Evolutionary conservation across 2,329 filamentous ascomycete genomes (phyloP).

Genomic region (Colletotrichum sp.): DNA sequence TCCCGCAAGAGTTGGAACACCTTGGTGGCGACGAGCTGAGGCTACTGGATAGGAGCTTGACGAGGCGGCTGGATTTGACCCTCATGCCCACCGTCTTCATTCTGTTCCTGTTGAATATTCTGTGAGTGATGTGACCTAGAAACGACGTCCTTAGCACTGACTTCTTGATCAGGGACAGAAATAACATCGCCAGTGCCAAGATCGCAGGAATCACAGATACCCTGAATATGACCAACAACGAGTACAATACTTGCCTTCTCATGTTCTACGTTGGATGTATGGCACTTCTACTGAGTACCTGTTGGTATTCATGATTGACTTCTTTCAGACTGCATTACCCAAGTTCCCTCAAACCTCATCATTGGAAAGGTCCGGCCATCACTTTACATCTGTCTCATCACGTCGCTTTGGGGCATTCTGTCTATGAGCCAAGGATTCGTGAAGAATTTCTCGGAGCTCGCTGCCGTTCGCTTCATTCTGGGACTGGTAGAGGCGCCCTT

Average conservation of each 20-base stretch:
- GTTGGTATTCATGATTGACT: background rate
- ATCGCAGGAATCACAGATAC: slow-evolving; percentile 59
- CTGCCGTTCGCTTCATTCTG: slow-evolving; percentile 48
- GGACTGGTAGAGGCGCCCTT: slow-evolving; percentile 62
- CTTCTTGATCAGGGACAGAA: slow-evolving; percentile 25
- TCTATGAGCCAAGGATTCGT: slow-evolving; percentile 4
- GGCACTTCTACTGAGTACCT: background rate
- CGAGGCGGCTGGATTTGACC: background rate
- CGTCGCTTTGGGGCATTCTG: background rate
- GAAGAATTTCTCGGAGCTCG: background rate
- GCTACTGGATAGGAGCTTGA: background rate
- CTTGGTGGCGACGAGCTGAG: background rate
- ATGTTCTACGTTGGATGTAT: slow-evolving; percentile 8
- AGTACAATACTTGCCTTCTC: slow-evolving; percentile 53
- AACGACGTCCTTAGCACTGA: background rate
- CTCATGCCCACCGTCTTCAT: slow-evolving; percentile 8
- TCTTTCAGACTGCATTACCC: background rate
- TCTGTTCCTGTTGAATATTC: background rate
- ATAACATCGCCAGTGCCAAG: slow-evolving; percentile 53
- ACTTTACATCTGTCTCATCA: slow-evolving; percentile 1
- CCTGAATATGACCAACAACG: slow-evolving; percentile 54
- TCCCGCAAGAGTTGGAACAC: background rate
- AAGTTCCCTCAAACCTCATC: slow-evolving; percentile 7
- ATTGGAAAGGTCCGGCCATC: slow-evolving; percentile 3
- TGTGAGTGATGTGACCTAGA: background rate